Evolutionary conservation across 2,329 filamentous ascomycete species (phyloP).

Genomic region (Thelonectria rubi): DNA sequence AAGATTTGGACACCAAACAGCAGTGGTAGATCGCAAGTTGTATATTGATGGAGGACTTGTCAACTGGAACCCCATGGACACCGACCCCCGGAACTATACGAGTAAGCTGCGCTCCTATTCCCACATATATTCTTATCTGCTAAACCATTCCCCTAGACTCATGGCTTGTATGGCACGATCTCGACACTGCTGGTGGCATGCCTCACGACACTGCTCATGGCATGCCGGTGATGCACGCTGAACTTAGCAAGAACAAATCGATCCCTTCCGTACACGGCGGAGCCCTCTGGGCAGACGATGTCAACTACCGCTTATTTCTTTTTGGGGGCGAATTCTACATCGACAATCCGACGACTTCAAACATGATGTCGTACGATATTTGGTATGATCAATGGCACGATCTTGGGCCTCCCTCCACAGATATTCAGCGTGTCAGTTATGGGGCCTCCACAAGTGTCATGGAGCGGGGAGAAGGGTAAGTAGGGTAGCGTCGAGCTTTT

Average conservation of each 20-base stretch:
- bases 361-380: constrained; percentile 66
- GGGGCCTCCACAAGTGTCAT: constrained; percentile 67
- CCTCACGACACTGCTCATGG: constrained; percentile 44
- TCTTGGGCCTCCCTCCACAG: constrained; percentile 49
- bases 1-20: constrained; percentile 24
- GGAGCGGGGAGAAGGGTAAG: constrained; percentile 62
- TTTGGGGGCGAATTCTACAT: constrained; percentile 69
- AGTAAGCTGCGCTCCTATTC: constrained; percentile 10
- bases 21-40: constrained; percentile 24
- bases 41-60: constrained; percentile 24
- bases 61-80: constrained; percentile 11
- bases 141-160: too few relatives aligned
- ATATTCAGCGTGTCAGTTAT: constrained; percentile 60
- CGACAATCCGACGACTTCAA: constrained; percentile 55
- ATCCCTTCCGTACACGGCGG: constrained; percentile 59
- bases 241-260: constrained; percentile 66
- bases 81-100: constrained; percentile 1
- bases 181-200: too few relatives aligned
- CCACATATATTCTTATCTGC: constrained; percentile 19
- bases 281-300: constrained; percentile 66
- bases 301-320: constrained; percentile 70
- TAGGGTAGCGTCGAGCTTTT: too few relatives aligned
- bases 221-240: constrained; percentile 63
- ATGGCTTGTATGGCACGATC: too few relatives aligned
- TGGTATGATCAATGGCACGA: constrained; percentile 65